Evolutionary conservation across 2,329 filamentous ascomycete genomes (phyloP), one percentile per base, ranked within the genome.

Genomic region (Aspergillus costaricaensis): DNA sequence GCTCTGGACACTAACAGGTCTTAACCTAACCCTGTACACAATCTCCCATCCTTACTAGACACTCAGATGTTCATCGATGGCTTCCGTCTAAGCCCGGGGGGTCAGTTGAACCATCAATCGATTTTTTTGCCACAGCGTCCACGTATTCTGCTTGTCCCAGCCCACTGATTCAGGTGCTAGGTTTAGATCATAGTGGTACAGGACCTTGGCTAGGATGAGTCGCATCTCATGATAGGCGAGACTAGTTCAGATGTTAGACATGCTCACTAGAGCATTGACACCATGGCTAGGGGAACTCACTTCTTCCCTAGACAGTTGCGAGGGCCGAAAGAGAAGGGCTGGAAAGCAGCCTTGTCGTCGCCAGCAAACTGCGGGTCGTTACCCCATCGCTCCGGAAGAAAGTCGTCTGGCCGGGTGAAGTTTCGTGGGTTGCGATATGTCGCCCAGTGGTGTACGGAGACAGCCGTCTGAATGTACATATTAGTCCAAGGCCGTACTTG

Each of bases 161-260:
- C 49, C 59, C n/a, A 57, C 25, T 8, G 59, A 63, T 43, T 60
- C 59, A 6, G 61, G 57, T 4, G 48, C 53, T 14, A 65, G 19
- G 10, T 10, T 15, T 7, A 68, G 49, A 17, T 71, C 69, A 53
- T 70, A 72, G 21, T 66, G 63, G 54, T 62, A 69, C 2, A 72
- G 52, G 14, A 72, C 47, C 36, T 63, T 65, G 4, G 61, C 60
- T 8, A 67, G 55, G 48, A 74, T 71, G 7, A 72, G 43, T 5
- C 68, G 63, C 64, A 75, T 68, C 58, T 74, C 71, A 3, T 63
- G 70, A 63, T 78, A 79, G 2, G 74, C 74, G 60, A 71, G 60
- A 51, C 69, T 71, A 49, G 21, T 19, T 17, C 58, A 9, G 10
- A 36, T 14, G 44, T 41, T 30, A 61, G 38, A 25, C 39, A 58